A percentile compares a stretch with the other conserved stretches of the same genome.
phyloP scores from a whole-genome alignment of 768 basidiomycete species.

The Kwoniella botswanensis region DNA sequence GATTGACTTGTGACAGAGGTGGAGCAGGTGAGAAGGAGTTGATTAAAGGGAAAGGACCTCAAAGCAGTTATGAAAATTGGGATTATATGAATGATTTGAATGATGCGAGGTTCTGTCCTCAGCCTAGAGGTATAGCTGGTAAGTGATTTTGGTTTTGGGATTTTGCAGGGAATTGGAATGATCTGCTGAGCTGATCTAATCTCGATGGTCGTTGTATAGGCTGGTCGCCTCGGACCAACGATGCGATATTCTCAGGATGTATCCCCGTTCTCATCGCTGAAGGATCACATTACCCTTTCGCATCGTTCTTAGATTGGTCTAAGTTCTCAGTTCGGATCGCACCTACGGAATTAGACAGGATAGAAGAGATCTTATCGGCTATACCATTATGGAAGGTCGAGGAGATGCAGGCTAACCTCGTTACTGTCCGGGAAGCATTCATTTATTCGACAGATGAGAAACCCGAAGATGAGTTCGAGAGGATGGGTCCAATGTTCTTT shows the following conservation, averaged over 20 bases:
- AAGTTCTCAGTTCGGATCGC: slow-evolving; percentile 59
- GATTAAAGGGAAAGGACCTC: slow-evolving; percentile 42
- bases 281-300: slow-evolving; percentile 59
- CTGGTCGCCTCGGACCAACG: slow-evolving; percentile 59
- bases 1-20: slow-evolving; percentile 52
- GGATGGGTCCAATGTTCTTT: slow-evolving; percentile 59
- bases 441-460: slow-evolving; percentile 57
- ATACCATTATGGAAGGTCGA: slow-evolving; percentile 54
- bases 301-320: slow-evolving; percentile 59
- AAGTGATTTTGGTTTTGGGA: slow-evolving; percentile 15
- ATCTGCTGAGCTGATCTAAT: background rate
- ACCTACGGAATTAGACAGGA: slow-evolving; percentile 58
- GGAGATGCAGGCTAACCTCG: slow-evolving; percentile 59
- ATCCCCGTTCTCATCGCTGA: slow-evolving; percentile 61
- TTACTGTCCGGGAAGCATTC: slow-evolving; percentile 59
- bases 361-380: slow-evolving; percentile 58
- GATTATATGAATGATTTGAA: slow-evolving; percentile 55
- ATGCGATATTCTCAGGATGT: slow-evolving; percentile 61
- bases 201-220: slow-evolving; percentile 31
- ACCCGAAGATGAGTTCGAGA: slow-evolving; percentile 54
- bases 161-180: no score
- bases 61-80: slow-evolving; percentile 49
- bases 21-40: slow-evolving; percentile 44
- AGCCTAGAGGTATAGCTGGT: slow-evolving; percentile 55
- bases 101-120: slow-evolving; percentile 55